Evolutionary conservation across 2,329 filamentous ascomycete genomes (phyloP).

Genomic region (Cladosporium austrohemisphaericum): DNA sequence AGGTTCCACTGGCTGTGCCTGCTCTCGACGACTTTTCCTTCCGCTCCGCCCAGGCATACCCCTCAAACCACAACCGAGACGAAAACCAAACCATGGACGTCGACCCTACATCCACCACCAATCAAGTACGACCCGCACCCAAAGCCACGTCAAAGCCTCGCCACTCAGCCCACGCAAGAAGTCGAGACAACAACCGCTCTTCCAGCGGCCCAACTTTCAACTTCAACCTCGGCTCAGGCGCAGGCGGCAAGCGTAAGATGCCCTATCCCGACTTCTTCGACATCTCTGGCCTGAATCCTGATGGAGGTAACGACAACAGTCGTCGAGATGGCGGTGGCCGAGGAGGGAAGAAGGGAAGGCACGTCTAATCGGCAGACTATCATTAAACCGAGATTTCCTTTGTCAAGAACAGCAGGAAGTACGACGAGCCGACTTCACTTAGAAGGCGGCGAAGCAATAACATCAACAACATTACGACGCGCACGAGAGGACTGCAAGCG

Average conservation of each 20-base stretch:
- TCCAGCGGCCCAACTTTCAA: constrained; percentile 30
- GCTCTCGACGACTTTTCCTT: constrained; percentile 66
- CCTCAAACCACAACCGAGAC: constrained; percentile 44
- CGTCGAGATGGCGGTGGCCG: constrained; percentile 25
- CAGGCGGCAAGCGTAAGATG: constrained; percentile 69
- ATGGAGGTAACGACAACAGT: constrained; percentile 56
- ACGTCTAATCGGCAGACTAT: constrained; percentile 25
- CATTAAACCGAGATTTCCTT: neutral
- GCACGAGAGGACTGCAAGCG: constrained; percentile 7
- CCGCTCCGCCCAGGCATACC: constrained; percentile 60
- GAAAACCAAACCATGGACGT: constrained; percentile 61
- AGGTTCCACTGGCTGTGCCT: constrained; percentile 42
- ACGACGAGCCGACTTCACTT: no score
- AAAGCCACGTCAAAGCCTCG: constrained; percentile 25
- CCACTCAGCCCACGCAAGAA: constrained; percentile 29
- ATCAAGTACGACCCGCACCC: constrained; percentile 3
- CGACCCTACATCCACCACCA: constrained; percentile 19
- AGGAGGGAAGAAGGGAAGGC: constrained; percentile 34
- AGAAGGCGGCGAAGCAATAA: neutral
- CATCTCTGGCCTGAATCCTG: constrained; percentile 56
- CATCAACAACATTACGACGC: neutral
- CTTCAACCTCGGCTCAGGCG: constrained; percentile 55
- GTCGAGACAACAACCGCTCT: constrained; percentile 15
- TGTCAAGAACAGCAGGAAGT: neutral
- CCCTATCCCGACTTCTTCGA: constrained; percentile 75